These are phyloP conservation scores for Cutaneotrichosporon cutaneum DNA, from an alignment of 1,284 basidiomycete genomes.

Conservation along the genomic window DNA sequence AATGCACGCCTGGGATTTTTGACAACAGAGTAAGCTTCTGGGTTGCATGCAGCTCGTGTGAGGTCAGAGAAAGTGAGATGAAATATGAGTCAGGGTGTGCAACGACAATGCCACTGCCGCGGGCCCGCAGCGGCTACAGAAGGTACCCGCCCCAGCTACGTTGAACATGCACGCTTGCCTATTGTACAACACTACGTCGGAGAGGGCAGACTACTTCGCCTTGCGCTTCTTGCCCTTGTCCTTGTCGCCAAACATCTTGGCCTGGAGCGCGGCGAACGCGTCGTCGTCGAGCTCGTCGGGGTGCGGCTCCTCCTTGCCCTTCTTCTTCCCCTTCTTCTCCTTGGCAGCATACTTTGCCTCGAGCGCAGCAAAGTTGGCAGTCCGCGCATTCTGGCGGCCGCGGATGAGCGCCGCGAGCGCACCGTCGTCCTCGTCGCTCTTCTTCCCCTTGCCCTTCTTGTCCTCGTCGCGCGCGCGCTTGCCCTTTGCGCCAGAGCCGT, in stretches of 20 bases:
- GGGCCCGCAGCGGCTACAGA: neutral
- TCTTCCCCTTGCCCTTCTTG: conserved; percentile 53
- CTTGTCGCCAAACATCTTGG: too few species aligned
- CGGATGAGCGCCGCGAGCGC: conserved; percentile 79
- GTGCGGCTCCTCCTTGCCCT: conserved; percentile 25
- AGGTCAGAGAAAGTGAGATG: too few species aligned
- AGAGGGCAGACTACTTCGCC: conserved; percentile 3
- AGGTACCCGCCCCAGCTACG: neutral
- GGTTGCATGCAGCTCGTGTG: too few species aligned
- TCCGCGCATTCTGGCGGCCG: conserved; percentile 66
- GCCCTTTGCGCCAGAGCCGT: conserved; percentile 72
- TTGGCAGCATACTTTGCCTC: conserved; percentile 69
- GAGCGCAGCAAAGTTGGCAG: conserved; percentile 70
- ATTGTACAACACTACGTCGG: conserved; percentile 4
- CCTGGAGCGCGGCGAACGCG: conserved; percentile 3
- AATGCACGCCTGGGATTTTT: neutral
- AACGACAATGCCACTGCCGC: neutral
- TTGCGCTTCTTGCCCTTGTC: conserved; percentile 22
- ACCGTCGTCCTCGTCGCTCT: conserved; percentile 58
- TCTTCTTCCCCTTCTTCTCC: conserved; percentile 38
- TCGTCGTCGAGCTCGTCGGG: conserved; percentile 11
- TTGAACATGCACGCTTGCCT: neutral
- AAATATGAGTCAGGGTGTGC: too few species aligned
- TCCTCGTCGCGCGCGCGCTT: conserved; percentile 61
- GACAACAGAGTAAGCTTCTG: too few species aligned